Percentiles rank a stretch among this genome's conserved stretches.
These are phyloP conservation scores for Naganishia sp. DNA, from an alignment of 1,284 basidiomycete genomes.

Conservation along the genomic window DNA sequence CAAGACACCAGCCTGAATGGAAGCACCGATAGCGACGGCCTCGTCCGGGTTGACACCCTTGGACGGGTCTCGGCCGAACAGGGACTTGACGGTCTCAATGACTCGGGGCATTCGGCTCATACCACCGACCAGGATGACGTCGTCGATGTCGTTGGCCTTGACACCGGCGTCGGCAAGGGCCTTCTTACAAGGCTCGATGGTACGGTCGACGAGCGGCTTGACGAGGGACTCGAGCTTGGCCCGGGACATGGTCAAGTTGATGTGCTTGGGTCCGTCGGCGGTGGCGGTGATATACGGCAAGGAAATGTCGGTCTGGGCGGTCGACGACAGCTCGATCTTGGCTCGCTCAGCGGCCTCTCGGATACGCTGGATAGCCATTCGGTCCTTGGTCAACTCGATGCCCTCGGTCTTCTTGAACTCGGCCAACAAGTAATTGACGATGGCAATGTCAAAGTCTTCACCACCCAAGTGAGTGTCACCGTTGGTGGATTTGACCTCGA, in stretches of 20 bases:
- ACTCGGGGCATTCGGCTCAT: slow-evolving; percentile 98
- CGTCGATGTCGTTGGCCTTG: slow-evolving; percentile 88
- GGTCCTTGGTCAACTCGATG: slow-evolving; percentile 77
- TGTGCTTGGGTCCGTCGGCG: slow-evolving; percentile 91
- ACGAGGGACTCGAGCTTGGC: slow-evolving; percentile 89
- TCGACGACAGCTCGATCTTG: slow-evolving; percentile 95
- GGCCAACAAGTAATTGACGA: slow-evolving; percentile 82
- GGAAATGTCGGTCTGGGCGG: slow-evolving; percentile 92
- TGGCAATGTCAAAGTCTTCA: slow-evolving; percentile 93
- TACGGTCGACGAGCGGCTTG: slow-evolving; percentile 78
- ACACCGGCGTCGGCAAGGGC: slow-evolving; percentile 87
- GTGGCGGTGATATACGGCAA: slow-evolving; percentile 97
- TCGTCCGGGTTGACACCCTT: slow-evolving; percentile 99
- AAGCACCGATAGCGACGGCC: slow-evolving; percentile 88
- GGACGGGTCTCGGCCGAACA: slow-evolving; percentile 92
- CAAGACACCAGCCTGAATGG: slow-evolving; percentile 93
- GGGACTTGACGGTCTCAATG: slow-evolving; percentile 82
- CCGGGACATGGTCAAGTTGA: slow-evolving; percentile 85
- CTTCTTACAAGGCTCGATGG: slow-evolving; percentile 97
- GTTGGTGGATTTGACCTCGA: slow-evolving; percentile 98
- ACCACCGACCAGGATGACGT: slow-evolving; percentile 96
- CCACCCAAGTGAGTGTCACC: slow-evolving; percentile 99
- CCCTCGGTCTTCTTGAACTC: slow-evolving; percentile 95
- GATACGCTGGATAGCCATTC: slow-evolving; percentile 98
- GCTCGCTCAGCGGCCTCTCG: slow-evolving; percentile 99